phyloP scores from a whole-genome alignment of 2,329 filamentous ascomycete genomes.

The Lizonia empirigonia region DNA sequence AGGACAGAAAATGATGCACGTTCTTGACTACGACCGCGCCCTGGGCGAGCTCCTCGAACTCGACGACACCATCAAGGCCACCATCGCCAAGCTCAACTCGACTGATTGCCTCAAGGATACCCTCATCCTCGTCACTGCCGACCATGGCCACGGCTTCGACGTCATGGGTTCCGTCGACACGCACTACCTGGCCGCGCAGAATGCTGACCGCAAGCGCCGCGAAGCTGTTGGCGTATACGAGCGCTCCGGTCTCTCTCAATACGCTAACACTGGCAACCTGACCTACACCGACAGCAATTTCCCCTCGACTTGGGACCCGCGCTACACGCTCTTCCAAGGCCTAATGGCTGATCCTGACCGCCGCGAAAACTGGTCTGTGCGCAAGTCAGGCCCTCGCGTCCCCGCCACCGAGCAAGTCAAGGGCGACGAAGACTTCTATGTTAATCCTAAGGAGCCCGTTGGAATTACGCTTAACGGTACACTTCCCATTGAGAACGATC shows the following conservation, averaged over 20 bases:
- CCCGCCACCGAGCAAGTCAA: conserved; percentile 64
- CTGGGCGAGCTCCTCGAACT: conserved; percentile 84
- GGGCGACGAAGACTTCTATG: conserved; percentile 64
- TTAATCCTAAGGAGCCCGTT: conserved; percentile 68
- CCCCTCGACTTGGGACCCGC: conserved; percentile 82
- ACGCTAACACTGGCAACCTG: conserved; percentile 66
- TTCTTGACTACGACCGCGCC: conserved; percentile 81
- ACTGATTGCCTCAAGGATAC: conserved; percentile 74
- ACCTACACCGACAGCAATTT: conserved; percentile 77
- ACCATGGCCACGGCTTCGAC: conserved; percentile 89
- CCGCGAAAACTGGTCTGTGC: conserved; percentile 76
- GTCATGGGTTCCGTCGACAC: conserved; percentile 85
- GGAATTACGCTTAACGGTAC: conserved; percentile 81
- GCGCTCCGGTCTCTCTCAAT: conserved; percentile 75
- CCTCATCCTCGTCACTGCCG: conserved; percentile 79
- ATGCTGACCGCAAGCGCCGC: conserved; percentile 73
- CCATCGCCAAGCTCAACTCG: conserved; percentile 70
- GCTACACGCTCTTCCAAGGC: conserved; percentile 79
- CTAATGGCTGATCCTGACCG: conserved; percentile 74
- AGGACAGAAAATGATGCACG: conserved; percentile 94
- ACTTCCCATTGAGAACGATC: conserved; percentile 64
- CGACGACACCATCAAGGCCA: conserved; percentile 80
- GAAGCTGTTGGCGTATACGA: conserved; percentile 75
- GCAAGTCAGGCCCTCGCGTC: conserved; percentile 66
- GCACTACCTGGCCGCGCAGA: conserved; percentile 70